These are phyloP conservation scores for Fusarium sp. DNA, from an alignment of 2,329 filamentous ascomycete genomes.

Conservation along the genomic window DNA sequence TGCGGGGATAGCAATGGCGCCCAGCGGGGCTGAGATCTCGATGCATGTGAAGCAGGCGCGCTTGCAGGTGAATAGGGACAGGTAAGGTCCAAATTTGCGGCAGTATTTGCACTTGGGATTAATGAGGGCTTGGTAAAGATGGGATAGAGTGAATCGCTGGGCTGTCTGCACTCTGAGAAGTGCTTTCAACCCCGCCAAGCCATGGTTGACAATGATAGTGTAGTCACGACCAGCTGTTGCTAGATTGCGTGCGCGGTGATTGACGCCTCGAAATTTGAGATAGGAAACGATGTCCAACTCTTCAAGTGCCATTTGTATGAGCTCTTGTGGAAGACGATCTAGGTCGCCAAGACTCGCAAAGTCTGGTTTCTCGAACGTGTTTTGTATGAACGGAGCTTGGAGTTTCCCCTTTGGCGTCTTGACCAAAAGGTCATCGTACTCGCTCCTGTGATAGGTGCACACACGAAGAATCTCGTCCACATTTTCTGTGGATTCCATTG, in stretches of 20 bases:
- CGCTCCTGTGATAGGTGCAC: conserved; percentile 19
- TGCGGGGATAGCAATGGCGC: conserved; percentile 3
- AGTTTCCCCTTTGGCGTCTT: conserved; percentile 1
- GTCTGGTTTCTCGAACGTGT: neutral
- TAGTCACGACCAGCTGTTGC: conserved; percentile 5
- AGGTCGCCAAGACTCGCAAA: neutral
- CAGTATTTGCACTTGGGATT: neutral
- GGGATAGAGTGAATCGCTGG: neutral
- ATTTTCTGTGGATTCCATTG: neutral
- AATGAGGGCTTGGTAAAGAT: neutral
- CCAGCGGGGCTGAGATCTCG: conserved; percentile 1
- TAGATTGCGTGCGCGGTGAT: neutral
- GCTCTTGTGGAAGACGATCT: neutral
- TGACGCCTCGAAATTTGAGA: conserved; percentile 8
- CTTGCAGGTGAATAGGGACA: conserved; percentile 7
- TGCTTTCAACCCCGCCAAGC: conserved; percentile 10
- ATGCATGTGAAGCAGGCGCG: conserved; percentile 24
- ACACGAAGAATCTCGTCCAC: neutral
- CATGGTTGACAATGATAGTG: neutral
- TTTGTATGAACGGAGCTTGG: conserved; percentile 9
- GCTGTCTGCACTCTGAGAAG: conserved; percentile 1
- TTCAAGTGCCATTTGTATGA: conserved; percentile 3
- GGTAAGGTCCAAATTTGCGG: conserved; percentile 12
- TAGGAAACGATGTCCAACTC: conserved; percentile 18
- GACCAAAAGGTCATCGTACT: conserved; percentile 15